phyloP scores from a whole-genome alignment of 2,329 filamentous ascomycete species.

The Fusarium sp. region DNA sequence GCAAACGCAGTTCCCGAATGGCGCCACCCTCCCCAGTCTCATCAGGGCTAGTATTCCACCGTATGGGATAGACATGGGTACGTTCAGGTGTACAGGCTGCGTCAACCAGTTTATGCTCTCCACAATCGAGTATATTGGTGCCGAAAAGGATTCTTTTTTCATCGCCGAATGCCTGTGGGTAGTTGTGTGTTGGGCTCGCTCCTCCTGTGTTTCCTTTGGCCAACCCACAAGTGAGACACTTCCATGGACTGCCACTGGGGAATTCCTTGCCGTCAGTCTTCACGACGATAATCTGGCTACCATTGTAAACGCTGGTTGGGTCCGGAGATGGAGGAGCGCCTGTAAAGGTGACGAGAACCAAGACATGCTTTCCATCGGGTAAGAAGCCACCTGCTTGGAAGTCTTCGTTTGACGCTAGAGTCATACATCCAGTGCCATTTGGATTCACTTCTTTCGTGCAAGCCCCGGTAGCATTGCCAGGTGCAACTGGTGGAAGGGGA shows the following conservation, averaged over 20 bases:
- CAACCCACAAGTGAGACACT: constrained; percentile 51
- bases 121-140: constrained; percentile 53
- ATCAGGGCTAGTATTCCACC: constrained; percentile 41
- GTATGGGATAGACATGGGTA: constrained; percentile 1
- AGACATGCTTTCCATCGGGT: constrained; percentile 57
- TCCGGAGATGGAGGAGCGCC: constrained; percentile 56
- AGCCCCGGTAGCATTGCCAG: background rate
- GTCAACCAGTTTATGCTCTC: constrained; percentile 47
- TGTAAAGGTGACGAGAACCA: constrained; percentile 53
- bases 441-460: background rate
- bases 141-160: constrained; percentile 52
- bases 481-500: constrained; percentile 10
- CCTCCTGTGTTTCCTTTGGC: constrained; percentile 46
- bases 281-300: constrained; percentile 56
- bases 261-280: constrained; percentile 54
- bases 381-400: constrained; percentile 47
- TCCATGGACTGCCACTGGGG: background rate
- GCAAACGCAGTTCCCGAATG: constrained; percentile 58
- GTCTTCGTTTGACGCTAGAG: background rate
- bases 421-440: constrained; percentile 12
- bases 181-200: constrained; percentile 45
- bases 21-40: constrained; percentile 46
- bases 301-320: constrained; percentile 55
- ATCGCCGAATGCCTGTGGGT: constrained; percentile 57
- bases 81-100: background rate